Evolutionary conservation across 2,329 filamentous ascomycete genomes (phyloP).

Genomic region (Fusarium nodosum): DNA sequence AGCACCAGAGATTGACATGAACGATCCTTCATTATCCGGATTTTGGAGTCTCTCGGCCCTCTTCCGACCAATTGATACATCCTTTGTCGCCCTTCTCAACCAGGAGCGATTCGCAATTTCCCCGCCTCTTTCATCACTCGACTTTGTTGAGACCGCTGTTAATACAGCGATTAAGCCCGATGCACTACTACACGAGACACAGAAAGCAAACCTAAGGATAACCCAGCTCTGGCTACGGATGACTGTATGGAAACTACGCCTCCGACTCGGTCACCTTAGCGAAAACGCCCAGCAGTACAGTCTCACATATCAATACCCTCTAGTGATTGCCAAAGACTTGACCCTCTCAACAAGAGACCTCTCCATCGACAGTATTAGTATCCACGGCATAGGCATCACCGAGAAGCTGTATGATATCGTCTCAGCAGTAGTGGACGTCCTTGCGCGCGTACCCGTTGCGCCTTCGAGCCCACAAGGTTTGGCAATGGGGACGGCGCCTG

Average conservation of each 20-base stretch:
- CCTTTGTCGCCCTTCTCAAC: constrained; percentile 59
- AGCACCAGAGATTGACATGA: constrained; percentile 52
- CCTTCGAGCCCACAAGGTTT: constrained; percentile 47
- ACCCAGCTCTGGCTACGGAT: constrained; percentile 62
- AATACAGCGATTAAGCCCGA: constrained; percentile 55
- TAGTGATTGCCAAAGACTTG: constrained; percentile 59
- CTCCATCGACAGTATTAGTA: constrained; percentile 56
- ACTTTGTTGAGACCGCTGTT: constrained; percentile 55
- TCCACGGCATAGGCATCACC: constrained; percentile 62
- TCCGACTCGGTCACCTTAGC: constrained; percentile 59
- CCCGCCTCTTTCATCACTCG: constrained; percentile 52
- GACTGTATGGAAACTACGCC: constrained; percentile 61
- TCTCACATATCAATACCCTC: constrained; percentile 60
- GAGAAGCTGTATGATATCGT: constrained; percentile 63
- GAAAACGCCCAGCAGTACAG: constrained; percentile 52
- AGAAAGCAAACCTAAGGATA: constrained; percentile 60
- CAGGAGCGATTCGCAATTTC: constrained; percentile 53
- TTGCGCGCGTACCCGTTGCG: constrained; percentile 58
- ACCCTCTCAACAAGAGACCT: constrained; percentile 57
- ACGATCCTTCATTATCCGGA: constrained; percentile 52
- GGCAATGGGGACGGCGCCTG: constrained; percentile 49
- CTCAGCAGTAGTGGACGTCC: constrained; percentile 60
- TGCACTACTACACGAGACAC: constrained; percentile 56
- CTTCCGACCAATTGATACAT: constrained; percentile 59
- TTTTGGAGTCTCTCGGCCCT: constrained; percentile 59